Base-by-base conservation (phyloP, 1,284 basidiomycete species). In the Stygiomarasmius scandens region DNA sequence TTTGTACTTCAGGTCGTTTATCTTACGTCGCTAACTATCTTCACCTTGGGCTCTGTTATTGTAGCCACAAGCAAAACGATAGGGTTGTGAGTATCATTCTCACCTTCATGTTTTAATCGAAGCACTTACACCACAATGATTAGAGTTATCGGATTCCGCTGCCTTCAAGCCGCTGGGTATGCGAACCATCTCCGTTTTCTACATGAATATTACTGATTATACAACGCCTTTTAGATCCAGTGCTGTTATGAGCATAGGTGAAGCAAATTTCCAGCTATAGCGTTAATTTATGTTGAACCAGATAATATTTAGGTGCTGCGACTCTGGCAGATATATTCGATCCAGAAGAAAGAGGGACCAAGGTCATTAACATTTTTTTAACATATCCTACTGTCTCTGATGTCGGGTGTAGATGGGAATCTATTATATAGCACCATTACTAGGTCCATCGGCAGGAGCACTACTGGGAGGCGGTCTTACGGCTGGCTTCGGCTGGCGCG, bases 311-410 rank as follows among this genome's bases (percentile, higher is more conserved):
- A 41, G 38, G 92, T 11, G 91, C 92, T 0, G 92, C 90, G 6
- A 90, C 90, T 6, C 75, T 96, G 4, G 89, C 89, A 1, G 92
- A 94, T 68, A 89, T 94, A 36, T 94, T 86, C 65, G 91, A 94
- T 50, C 81, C 87, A 0, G 77, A 84, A 46, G 90, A 94, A 67
- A 79, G 93, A 47, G 93, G 93, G 1, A 83, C 82, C 10, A 92
- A 82, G 69, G 77, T 74, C 54, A 46, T 58, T 36, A 14, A 11
- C 14, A 47, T 25, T 20, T 12, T 32, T 16, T 19, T 44, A 32
- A 19, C 47, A 32, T 12, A 58, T 27, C 54, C n/a, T 27, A 41
- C 23, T n/a, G n/a, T n/a, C n/a, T n/a, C n/a, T n/a, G n/a, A n/a
- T n/a, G n/a, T n/a, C n/a, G n/a, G n/a, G 9, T 11, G 3, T 57